A percentile compares a stretch with the other conserved stretches of the same genome.
Conservation (phyloP, 306 rosid species). For the Prunus mongolica region DNA sequence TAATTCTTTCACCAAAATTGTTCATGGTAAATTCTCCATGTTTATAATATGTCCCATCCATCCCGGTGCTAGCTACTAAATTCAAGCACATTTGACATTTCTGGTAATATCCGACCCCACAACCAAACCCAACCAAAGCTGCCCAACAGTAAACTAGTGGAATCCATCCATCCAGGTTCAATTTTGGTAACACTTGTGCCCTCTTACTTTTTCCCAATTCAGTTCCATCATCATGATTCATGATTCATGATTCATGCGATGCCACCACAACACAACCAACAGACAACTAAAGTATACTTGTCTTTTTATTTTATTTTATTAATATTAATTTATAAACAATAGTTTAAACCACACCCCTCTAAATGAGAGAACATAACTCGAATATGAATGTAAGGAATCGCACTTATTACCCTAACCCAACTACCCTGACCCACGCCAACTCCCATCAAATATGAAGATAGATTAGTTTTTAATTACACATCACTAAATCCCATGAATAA, state of each 20-base stretch:
- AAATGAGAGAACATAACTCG: too few relatives aligned
- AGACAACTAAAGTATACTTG: too few relatives aligned
- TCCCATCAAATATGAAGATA: too few relatives aligned
- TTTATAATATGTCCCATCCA: neutral
- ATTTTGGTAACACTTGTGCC: neutral
- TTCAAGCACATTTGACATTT: slow-evolving; percentile 24
- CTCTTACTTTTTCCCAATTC: slow-evolving; percentile 1
- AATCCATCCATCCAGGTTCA: slow-evolving; percentile 14
- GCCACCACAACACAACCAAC: neutral
- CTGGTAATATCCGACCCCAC: slow-evolving; percentile 22
- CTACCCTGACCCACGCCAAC: too few relatives aligned
- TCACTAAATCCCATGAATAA: neutral
- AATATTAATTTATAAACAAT: too few relatives aligned
- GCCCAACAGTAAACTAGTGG: slow-evolving; percentile 7
- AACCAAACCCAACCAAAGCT: slow-evolving; percentile 14
- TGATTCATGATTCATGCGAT: too few relatives aligned
- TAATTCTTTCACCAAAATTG: neutral
- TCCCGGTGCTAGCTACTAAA: neutral
- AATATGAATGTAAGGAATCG: too few relatives aligned
- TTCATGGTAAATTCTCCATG: neutral
- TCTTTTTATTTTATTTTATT: too few relatives aligned
- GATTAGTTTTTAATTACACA: neutral
- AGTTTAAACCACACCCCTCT: too few relatives aligned
- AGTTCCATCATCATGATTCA: neutral
- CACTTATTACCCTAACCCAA: too few relatives aligned